Evolutionary conservation across 768 basidiomycete species (phyloP), one percentile per base, ranked within the genome.

Genomic region (Psilocybe subaeruginosa): DNA sequence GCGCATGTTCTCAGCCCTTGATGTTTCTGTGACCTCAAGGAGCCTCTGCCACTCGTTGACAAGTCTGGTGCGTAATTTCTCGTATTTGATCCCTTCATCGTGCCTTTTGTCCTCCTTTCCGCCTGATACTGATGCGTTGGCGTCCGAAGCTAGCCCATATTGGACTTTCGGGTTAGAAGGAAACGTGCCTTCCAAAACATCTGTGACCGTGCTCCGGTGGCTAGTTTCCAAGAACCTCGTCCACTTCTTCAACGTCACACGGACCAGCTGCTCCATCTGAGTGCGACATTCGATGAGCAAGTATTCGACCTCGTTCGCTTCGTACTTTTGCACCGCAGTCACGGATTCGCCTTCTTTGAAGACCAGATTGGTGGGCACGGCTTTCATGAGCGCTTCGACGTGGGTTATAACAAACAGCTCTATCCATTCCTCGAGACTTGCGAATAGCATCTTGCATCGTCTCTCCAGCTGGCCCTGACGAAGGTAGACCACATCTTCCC

Each of bases 291-390:
- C 51, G 16, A 59, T 53, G 16, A 59, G 50, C 23, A 59, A 33
- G n/a, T 45, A 59, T 54, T 59, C 58, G 23, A 59, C 60, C 17
- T 61, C 60, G n/a, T 56, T 61, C 16, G 54, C 54, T 23, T 61
- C 54, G 23, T 48, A 49, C 48, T 61, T 56, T 19, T 56, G 54
- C 16, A 61, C 54, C 45, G 46, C 27, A 9, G 19, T 56, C 8
- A 56, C 60, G 16, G 47, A 43, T 23, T 56, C 60, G 33, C 35
- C 46, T 29, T 47, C 37, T 29, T 55, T 39, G 27, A 56, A 56
- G 27, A 61, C 47, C 14, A 59, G n/a, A 19, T 59, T 43, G n/a
- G 29, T 23, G 5, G 60, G 60, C 33, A 51, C 54, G 9, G 48
- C 54, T 31, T 61, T 29, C 8, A 50, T 29, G n/a, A 61, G 60